Base-by-base conservation (phyloP, 352 stramenopile genomes). In the Globisporangium alternatum region DNA sequence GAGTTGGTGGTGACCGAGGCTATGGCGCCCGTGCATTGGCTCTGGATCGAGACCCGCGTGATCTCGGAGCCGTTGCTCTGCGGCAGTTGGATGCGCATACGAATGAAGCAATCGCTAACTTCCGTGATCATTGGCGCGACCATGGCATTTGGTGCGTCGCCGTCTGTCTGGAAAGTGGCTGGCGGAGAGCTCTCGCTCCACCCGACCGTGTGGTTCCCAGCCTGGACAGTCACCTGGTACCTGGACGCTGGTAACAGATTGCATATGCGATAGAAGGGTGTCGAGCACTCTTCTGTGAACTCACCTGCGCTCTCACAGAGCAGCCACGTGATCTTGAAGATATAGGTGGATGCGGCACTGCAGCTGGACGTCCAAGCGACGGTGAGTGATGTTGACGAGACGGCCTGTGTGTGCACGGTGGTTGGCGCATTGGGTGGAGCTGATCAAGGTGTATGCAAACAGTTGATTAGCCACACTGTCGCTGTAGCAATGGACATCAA, bases 141-240 rank as follows among this genome's bases (percentile, higher is more conserved):
- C 53, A 86, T 78, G 13, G 74, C 69, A 19, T 80, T 83, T 3
- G 80, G 76, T 0, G 76, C 68, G 21, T 80, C 72, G 48, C 73
- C 68, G n/a, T 76, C 67, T 0, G 80, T 89, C 41, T 73, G 66
- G 28, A 80, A 64, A 1, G 66, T 12, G 3, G 70, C 35, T 2
- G 61, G 4, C 0, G 64, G 37, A 2, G 73, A 83, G 25, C 44
- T 67, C 3, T 45, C 43, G 52, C 80, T 85, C 80, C 77, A 85
- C 0, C 80, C 80, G 17, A 81, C 65, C 0, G 62, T 71, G 62
- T 71, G 70, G 31, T 86, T 87, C 6, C 77, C 77, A 1, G 77
- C 74, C 39, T 82, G 74, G 0, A 89, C 71, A 1, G 28, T 55
- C 6, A 86, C 65, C 1, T 69, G 47, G 55, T 89, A 89, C 31